These are phyloP conservation scores for Irpex sp. DNA, from an alignment of 1,284 basidiomycete species.

Conservation along the genomic window DNA sequence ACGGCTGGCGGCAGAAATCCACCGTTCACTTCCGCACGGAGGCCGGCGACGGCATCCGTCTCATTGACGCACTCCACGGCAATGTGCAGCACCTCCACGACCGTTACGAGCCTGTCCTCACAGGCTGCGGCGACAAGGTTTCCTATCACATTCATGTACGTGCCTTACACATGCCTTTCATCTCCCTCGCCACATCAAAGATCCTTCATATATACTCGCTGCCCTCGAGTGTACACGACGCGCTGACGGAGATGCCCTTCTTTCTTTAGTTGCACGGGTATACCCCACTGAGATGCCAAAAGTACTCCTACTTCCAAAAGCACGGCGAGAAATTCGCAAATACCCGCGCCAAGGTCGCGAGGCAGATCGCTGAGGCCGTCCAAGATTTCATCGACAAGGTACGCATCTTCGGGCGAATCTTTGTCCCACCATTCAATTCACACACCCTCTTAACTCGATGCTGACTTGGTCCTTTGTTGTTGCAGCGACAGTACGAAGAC, in stretches of 20 bases:
- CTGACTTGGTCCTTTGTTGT: background rate
- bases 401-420: background rate
- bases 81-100: background rate
- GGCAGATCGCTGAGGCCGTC: slow-evolving; percentile 1
- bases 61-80: background rate
- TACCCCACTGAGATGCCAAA: background rate
- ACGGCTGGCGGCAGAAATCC: background rate
- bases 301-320: slow-evolving; percentile 1
- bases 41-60: background rate
- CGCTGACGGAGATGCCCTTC: background rate
- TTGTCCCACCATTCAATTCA: background rate
- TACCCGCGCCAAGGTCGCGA: background rate
- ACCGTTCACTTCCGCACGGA: background rate
- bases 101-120: background rate
- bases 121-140: background rate
- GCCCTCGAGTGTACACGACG: background rate
- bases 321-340: background rate
- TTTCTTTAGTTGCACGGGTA: background rate
- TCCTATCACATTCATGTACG: background rate
- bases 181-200: background rate
- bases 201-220: background rate
- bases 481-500: background rate
- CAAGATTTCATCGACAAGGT: slow-evolving; percentile 5
- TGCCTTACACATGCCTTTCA: background rate
- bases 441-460: background rate